phyloP scores from a whole-genome alignment of 345 rosid species.

The Eucalyptus fibrosa region DNA sequence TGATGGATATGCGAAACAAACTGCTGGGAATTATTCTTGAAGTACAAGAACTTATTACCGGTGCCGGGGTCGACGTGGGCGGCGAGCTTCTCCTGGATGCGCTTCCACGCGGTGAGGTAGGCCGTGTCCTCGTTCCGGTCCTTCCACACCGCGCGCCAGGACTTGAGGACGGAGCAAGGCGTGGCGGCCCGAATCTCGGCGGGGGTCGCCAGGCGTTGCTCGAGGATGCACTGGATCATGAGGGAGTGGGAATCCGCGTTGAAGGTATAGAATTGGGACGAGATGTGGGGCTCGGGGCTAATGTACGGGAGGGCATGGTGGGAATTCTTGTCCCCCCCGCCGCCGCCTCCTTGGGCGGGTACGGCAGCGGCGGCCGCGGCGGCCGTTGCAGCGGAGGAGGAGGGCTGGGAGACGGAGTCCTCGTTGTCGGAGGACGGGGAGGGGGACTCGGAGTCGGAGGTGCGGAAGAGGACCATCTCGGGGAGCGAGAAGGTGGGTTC shows the following conservation, averaged over 20 bases:
- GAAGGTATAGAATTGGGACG: constrained; percentile 95
- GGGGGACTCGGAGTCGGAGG: constrained; percentile 16
- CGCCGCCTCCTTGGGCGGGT: neutral
- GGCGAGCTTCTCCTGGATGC: constrained; percentile 91
- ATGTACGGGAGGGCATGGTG: constrained; percentile 8
- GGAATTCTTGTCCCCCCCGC: neutral
- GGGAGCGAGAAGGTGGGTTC: constrained; percentile 29
- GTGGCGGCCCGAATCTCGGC: constrained; percentile 91
- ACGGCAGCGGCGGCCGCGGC: neutral
- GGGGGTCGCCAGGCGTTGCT: constrained; percentile 73
- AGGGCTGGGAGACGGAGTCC: constrained; percentile 6
- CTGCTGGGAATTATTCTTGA: constrained; percentile 81
- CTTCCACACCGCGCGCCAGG: constrained; percentile 97
- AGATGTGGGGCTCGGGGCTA: constrained; percentile 77
- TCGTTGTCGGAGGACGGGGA: constrained; percentile 35
- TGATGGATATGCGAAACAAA: constrained; percentile 82
- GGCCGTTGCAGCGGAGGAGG: constrained; percentile 1
- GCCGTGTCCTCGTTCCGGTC: constrained; percentile 99
- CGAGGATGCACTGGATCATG: constrained; percentile 89
- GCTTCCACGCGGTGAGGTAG: constrained; percentile 92
- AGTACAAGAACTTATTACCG: constrained; percentile 82
- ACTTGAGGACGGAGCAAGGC: constrained; percentile 58
- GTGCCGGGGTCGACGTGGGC: constrained; percentile 53
- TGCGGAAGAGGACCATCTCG: constrained; percentile 69
- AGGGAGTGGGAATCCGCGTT: constrained; percentile 87